A percentile compares a stretch with the other conserved stretches of the same genome.
phyloP scores from a whole-genome alignment of 2,329 filamentous ascomycete genomes.

The Cladosporium halotolerans region DNA sequence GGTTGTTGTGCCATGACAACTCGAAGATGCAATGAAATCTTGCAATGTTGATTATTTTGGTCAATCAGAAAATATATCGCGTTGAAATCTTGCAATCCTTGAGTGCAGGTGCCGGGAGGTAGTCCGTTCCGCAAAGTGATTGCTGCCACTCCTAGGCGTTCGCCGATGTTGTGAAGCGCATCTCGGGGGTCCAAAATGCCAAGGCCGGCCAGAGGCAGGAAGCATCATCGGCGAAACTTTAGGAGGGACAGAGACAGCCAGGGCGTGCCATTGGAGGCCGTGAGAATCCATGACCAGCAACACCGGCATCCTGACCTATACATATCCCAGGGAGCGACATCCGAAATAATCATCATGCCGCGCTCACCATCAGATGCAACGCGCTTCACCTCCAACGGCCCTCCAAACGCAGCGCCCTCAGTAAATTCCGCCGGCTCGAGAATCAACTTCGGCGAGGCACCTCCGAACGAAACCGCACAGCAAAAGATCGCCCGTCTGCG shows the following conservation, averaged over 20 bases:
- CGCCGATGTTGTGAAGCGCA: too few species aligned
- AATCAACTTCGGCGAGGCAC: conserved; percentile 30
- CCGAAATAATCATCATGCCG: conserved; percentile 37
- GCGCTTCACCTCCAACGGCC: conserved; percentile 65
- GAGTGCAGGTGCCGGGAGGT: too few species aligned
- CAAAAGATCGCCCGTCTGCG: conserved; percentile 49
- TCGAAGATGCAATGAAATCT: too few species aligned
- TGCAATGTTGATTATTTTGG: too few species aligned
- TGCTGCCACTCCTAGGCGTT: too few species aligned
- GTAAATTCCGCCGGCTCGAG: conserved; percentile 17
- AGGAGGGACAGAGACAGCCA: neutral
- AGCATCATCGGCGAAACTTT: conserved; percentile 12
- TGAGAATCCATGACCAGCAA: neutral
- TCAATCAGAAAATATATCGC: too few species aligned
- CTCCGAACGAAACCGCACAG: conserved; percentile 46
- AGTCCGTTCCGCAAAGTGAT: too few species aligned
- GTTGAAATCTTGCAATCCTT: too few species aligned
- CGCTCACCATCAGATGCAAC: conserved; percentile 74
- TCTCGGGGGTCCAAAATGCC: neutral
- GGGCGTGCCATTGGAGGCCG: neutral
- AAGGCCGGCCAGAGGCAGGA: neutral
- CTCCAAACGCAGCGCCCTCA: conserved; percentile 24
- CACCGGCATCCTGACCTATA: neutral
- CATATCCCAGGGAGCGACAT: neutral
- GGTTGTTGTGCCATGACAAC: conserved; percentile 14